phyloP scores from a whole-genome alignment of 2,329 filamentous ascomycete genomes.

The Neonectria faginata region DNA sequence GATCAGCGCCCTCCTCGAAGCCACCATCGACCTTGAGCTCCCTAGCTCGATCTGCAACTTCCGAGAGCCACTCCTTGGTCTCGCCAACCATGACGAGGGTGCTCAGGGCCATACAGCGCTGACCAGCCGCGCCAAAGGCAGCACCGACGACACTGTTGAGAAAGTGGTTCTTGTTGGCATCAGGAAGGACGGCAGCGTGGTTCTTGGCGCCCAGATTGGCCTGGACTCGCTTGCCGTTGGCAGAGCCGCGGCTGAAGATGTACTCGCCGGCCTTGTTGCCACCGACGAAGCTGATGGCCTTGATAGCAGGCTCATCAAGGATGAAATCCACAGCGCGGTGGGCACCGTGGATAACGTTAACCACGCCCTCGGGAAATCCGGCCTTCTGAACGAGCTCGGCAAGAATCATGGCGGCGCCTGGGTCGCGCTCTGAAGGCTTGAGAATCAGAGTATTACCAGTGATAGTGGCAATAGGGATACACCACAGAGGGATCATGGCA shows the following conservation, averaged over 20 bases:
- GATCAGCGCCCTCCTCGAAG: conserved; percentile 82
- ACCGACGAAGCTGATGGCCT: conserved; percentile 88
- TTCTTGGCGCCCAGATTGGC: conserved; percentile 91
- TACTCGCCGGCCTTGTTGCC: conserved; percentile 91
- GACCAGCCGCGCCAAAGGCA: conserved; percentile 85
- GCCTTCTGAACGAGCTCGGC: conserved; percentile 83
- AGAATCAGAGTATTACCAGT: conserved; percentile 87
- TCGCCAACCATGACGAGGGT: conserved; percentile 87
- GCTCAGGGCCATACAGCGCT: conserved; percentile 88
- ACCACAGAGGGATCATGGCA: conserved; percentile 94
- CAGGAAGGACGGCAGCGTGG: conserved; percentile 84
- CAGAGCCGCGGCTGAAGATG: conserved; percentile 82
- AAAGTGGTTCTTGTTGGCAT: conserved; percentile 92
- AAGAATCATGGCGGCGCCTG: conserved; percentile 86
- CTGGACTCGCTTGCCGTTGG: conserved; percentile 89
- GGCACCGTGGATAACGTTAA: conserved; percentile 86
- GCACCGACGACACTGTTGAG: conserved; percentile 86
- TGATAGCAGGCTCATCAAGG: conserved; percentile 85
- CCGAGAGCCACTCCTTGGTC: conserved; percentile 84
- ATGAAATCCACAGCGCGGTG: conserved; percentile 88
- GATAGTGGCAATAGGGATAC: conserved; percentile 84
- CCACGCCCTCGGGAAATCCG: conserved; percentile 82
- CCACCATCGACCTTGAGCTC: conserved; percentile 80
- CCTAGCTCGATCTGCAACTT: conserved; percentile 82
- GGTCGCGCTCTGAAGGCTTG: conserved; percentile 88